Evolutionary conservation across 208 protist species (phyloP), one percentile per base, ranked within the genome.

Genomic region (Lotmaria passim): DNA sequence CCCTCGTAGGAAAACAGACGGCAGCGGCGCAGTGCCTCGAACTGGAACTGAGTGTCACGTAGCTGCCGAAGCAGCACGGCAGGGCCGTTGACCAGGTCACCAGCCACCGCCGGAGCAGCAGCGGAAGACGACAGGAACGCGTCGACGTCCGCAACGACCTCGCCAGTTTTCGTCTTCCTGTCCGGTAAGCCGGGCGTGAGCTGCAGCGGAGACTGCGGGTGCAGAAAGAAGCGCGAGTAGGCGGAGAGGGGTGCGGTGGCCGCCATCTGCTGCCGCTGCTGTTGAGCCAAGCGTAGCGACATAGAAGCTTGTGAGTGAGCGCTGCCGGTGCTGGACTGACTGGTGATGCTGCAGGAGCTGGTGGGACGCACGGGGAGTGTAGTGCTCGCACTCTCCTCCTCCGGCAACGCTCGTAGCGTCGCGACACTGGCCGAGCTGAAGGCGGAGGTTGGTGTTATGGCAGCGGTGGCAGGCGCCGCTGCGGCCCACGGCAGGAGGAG

Each of bases 1-100:
- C 21, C 70, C 21, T 76, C 70, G 28, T 76, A 70, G 1, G 33
- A 8, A 24, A 76, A 74, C 36, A 72, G 61, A 19, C 30, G 57
- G 31, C 69, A 69, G 34, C 30, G 70, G 26, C 51, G 70, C 28
- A 76, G 46, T 0, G 41, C 41, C 21, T 46, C 70, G 6, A 76
- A 51, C 38, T 66, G 56, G 0, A 39, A 55, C 38, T 70, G 62
- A 34, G 24, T 58, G 21, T 63, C 70, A 10, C 60, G 53, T 31
- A 76, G 70, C 38, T 59, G 34, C 12, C 36, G 52, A 15, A 61
- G 51, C 19, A 68, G 44, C 14, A 64, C 44, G 14, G 23, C 19
- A 4, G 41, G 59, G 44, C 59, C 44, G 44, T 64, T 64, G 1
- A 53, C 41, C 6, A 44, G 59, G 31, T 64, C 69, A 7, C 21